Base-by-base conservation (phyloP, 1,284 basidiomycete species). In the Pisolithus thermaeus region DNA sequence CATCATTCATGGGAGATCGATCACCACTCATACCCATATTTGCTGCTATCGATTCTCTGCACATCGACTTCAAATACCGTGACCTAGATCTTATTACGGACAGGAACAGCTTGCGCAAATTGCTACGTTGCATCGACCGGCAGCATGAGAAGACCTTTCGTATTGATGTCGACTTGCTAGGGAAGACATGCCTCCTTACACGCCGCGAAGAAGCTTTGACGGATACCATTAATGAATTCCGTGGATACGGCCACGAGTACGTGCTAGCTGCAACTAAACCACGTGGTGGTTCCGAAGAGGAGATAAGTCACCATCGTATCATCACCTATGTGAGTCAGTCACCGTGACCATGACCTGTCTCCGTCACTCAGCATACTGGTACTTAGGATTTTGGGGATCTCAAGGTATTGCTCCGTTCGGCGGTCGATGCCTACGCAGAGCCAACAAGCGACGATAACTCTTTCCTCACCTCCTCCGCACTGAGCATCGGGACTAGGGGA, bases 11-110 rank as follows among this genome's bases (percentile, higher is more conserved):
- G 58, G 66, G 59, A 5, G 47, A 59, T 38, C 52, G 50, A 36
- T 68, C 70, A 8, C 67, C 71, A 0, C 60, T 71, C 54, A 51
- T 61, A 23, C 71, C 72, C 41, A 52, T 71, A 49, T 65, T 71
- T 50, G 62, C 58, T 46, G 63, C 72, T 49, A 59, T 71, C 43
- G 62, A 70, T 50, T 58, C 63, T 20, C 27, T 73, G 56, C 54
- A 61, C 38, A 57, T 57, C 20, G 44, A 55, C 23, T 72, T 63
- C 50, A 47, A 61, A 22, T 69, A 66, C 47, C 41, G 56, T 16
- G 58, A 59, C 0, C 42, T 71, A n/a, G 71, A 71, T 46, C 51
- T 71, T 20, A 49, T 73, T 30, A 66, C 70, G 5, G 68, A 72
- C 49, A 61, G 72, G 39, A 71, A 73, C 45, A 63, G 61, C 18